A percentile compares a stretch with the other conserved stretches of the same genome.
phyloP scores from a whole-genome alignment of 768 basidiomycete genomes.

The Cubamyces sp. region DNA sequence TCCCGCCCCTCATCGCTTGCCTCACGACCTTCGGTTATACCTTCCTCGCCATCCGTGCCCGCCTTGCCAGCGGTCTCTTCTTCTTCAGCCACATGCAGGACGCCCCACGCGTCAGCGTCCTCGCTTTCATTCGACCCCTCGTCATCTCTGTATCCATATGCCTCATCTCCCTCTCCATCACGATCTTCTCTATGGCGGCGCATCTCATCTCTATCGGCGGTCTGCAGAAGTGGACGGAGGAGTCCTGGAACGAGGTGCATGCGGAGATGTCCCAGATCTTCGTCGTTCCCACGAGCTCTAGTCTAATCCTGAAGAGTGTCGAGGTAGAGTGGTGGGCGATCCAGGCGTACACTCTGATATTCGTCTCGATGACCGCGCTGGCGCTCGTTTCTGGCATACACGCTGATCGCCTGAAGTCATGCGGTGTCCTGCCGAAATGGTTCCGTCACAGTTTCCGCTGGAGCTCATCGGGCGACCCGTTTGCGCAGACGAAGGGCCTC shows the following conservation, averaged over 20 bases:
- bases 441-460: slow-evolving; percentile 9
- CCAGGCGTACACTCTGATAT: slow-evolving; percentile 21
- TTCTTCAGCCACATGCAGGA: slow-evolving; percentile 26
- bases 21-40: slow-evolving; percentile 39
- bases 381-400: slow-evolving; percentile 14
- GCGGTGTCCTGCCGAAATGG: slow-evolving; percentile 22
- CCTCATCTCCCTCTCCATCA: slow-evolving; percentile 20
- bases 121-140: slow-evolving; percentile 31
- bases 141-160: slow-evolving; percentile 25
- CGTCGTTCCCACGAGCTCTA: slow-evolving; percentile 15
- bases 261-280: slow-evolving; percentile 26
- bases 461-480: slow-evolving; percentile 11
- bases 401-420: slow-evolving; percentile 18
- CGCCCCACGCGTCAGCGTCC: slow-evolving; percentile 24
- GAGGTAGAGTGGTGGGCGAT: slow-evolving; percentile 26
- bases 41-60: slow-evolving; percentile 44
- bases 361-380: slow-evolving; percentile 16
- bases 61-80: slow-evolving; percentile 48
- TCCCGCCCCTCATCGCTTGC: slow-evolving; percentile 42
- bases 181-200: slow-evolving; percentile 27
- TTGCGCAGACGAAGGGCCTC: slow-evolving; percentile 12
- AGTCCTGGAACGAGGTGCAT: slow-evolving; percentile 30
- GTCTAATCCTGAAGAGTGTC: slow-evolving; percentile 1
- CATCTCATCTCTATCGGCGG: slow-evolving; percentile 23
- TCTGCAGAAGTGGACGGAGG: slow-evolving; percentile 26